A percentile compares a stretch with the other conserved stretches of the same genome.
phyloP scores from a whole-genome alignment of 768 basidiomycete species.

The Candolleomyces aberdarensis region DNA sequence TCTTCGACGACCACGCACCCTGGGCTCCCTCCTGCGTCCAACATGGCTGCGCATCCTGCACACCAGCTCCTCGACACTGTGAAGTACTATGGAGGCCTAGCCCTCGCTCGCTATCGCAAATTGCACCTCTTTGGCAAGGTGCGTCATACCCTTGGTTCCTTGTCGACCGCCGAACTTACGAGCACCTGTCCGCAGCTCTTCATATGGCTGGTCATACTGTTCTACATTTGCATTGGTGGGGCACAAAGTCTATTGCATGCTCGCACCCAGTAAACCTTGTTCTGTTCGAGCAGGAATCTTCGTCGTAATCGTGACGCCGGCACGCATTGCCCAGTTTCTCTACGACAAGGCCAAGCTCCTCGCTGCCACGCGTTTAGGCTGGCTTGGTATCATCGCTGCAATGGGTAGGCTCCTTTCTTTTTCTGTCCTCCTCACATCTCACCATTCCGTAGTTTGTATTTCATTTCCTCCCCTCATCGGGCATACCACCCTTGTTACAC shows the following conservation, averaged over 20 bases:
- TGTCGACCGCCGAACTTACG: neutral
- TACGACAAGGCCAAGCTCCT: conserved; percentile 68
- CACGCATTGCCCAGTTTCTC: conserved; percentile 62
- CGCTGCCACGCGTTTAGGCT: conserved; percentile 58
- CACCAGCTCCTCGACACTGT: conserved; percentile 17
- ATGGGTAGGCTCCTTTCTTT: conserved; percentile 42
- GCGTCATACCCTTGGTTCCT: conserved; percentile 5
- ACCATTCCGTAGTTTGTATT: conserved; percentile 32
- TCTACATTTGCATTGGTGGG: conserved; percentile 49
- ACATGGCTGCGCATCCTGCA: conserved; percentile 23
- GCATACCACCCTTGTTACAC: conserved; percentile 59
- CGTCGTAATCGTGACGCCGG: conserved; percentile 55
- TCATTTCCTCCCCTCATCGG: conserved; percentile 65
- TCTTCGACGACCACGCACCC: too few relatives aligned
- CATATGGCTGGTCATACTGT: conserved; percentile 54
- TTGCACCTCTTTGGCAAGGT: conserved; percentile 59
- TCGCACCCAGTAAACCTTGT: conserved; percentile 1
- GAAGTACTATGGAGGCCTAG: conserved; percentile 31
- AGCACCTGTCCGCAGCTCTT: conserved; percentile 37
- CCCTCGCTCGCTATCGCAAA: conserved; percentile 42
- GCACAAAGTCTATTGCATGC: neutral
- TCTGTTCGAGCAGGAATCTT: conserved; percentile 27
- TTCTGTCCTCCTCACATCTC: neutral
- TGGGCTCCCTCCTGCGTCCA: too few relatives aligned
- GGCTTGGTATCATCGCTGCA: conserved; percentile 48